These are phyloP conservation scores for Cercospora sesami DNA, from an alignment of 2,329 filamentous ascomycete genomes.

Conservation along the genomic window DNA sequence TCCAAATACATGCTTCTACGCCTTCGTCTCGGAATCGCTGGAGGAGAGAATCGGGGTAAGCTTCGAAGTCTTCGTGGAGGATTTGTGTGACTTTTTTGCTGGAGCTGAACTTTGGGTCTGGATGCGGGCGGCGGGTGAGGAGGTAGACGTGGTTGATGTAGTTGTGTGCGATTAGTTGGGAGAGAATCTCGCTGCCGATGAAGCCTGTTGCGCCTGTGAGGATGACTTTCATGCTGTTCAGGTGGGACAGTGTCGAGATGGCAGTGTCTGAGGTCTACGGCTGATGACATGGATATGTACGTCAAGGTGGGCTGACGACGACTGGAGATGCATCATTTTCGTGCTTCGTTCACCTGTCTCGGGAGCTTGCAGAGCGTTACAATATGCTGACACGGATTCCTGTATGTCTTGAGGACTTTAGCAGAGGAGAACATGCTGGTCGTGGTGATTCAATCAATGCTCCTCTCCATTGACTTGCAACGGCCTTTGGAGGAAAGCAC, in stretches of 20 bases:
- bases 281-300: neutral
- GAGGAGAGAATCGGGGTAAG: constrained; percentile 51
- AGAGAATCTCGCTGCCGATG: constrained; percentile 56
- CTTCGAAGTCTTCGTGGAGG: constrained; percentile 53
- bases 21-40: constrained; percentile 41
- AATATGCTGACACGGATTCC: neutral
- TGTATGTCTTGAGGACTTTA: neutral
- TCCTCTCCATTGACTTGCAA: neutral
- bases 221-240: constrained; percentile 58
- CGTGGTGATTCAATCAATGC: neutral
- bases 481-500: neutral
- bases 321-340: neutral
- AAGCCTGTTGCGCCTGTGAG: constrained; percentile 61
- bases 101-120: constrained; percentile 32
- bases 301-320: neutral
- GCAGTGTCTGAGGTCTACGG: neutral
- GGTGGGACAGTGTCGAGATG: neutral
- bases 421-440: neutral
- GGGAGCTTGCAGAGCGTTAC: neutral
- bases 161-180: constrained; percentile 52
- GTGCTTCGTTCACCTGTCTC: neutral
- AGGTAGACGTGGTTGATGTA: constrained; percentile 49
- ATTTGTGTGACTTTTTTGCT: constrained; percentile 40
- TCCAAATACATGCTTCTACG: constrained; percentile 52
- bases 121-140: constrained; percentile 35